These are phyloP conservation scores for Musa itinerans DNA, from an alignment of 176 grass and related monocot species.

Conservation along the genomic window DNA sequence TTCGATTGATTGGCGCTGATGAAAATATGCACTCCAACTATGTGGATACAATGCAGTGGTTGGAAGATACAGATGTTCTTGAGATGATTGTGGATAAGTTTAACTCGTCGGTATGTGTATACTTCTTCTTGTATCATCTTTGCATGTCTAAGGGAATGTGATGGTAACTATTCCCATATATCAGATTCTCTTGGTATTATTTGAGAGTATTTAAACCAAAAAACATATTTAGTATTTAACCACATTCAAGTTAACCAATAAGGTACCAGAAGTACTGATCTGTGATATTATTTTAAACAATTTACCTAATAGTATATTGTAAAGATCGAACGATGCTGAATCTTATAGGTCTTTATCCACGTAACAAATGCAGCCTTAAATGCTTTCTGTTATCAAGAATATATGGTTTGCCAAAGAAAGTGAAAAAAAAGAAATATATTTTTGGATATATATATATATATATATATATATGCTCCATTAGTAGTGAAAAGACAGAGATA, in stretches of 20 bases:
- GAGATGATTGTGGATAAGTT: slow-evolving; percentile 93
- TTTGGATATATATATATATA: too few species aligned
- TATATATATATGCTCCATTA: neutral
- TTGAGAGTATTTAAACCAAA: neutral
- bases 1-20: slow-evolving; percentile 92
- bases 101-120: slow-evolving; percentile 67
- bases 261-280: neutral
- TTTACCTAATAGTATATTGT: neutral
- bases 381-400: too few species aligned
- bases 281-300: neutral
- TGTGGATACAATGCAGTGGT: slow-evolving; percentile 77
- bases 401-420: neutral
- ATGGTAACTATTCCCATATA: neutral
- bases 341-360: neutral
- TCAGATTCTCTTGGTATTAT: neutral
- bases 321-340: neutral
- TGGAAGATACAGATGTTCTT: slow-evolving; percentile 94
- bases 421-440: too few species aligned
- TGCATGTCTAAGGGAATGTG: neutral
- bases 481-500: neutral
- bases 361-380: too few species aligned
- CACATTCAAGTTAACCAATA: neutral
- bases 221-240: neutral
- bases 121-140: neutral
- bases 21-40: slow-evolving; percentile 90